Percentiles rank a stretch among this genome's conserved stretches.
Conservation (phyloP, 2,329 filamentous ascomycete species). For the Colletotrichum australisinense region DNA sequence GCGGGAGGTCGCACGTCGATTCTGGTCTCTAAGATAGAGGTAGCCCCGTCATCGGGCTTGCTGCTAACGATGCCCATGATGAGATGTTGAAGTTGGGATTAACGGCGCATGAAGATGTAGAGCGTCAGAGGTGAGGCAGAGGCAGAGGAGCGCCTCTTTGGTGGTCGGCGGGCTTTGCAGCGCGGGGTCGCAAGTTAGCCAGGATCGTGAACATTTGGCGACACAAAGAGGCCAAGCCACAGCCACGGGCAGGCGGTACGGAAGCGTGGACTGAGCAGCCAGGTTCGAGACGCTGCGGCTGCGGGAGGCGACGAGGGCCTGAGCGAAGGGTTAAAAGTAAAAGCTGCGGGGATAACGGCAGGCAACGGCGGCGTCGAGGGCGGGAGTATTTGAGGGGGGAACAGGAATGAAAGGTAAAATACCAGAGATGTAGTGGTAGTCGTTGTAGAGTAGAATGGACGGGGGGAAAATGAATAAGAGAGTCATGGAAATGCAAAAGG, state of each 20-base stretch:
- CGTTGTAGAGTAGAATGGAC: slow-evolving; percentile 8
- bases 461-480: slow-evolving; percentile 17
- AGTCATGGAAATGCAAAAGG: slow-evolving; percentile 22
- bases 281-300: slow-evolving; percentile 23
- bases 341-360: not conserved
- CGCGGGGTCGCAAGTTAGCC: slow-evolving; percentile 34
- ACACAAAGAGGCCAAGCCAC: slow-evolving; percentile 34
- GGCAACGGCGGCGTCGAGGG: not conserved
- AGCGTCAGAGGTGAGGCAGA: slow-evolving; percentile 11
- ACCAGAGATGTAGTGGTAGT: slow-evolving; percentile 13
- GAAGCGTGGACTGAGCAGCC: slow-evolving; percentile 27
- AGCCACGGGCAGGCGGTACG: slow-evolving; percentile 28
- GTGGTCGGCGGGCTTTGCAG: slow-evolving; percentile 30
- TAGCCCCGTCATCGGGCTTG: slow-evolving; percentile 83
- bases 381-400: not conserved
- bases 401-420: slow-evolving; percentile 21
- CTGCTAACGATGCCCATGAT: slow-evolving; percentile 94
- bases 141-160: slow-evolving; percentile 13
- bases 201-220: slow-evolving; percentile 36
- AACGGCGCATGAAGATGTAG: slow-evolving; percentile 29
- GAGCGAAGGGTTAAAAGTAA: slow-evolving; percentile 9
- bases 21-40: slow-evolving; percentile 92
- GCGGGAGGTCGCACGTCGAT: slow-evolving; percentile 74
- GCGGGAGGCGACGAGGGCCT: slow-evolving; percentile 20
- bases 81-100: slow-evolving; percentile 41